A percentile compares a stretch with the other conserved stretches of the same genome.
These are phyloP conservation scores for Mortierella sp. DNA, from an alignment of 371 early-diverging fungal species.

Conservation along the genomic window DNA sequence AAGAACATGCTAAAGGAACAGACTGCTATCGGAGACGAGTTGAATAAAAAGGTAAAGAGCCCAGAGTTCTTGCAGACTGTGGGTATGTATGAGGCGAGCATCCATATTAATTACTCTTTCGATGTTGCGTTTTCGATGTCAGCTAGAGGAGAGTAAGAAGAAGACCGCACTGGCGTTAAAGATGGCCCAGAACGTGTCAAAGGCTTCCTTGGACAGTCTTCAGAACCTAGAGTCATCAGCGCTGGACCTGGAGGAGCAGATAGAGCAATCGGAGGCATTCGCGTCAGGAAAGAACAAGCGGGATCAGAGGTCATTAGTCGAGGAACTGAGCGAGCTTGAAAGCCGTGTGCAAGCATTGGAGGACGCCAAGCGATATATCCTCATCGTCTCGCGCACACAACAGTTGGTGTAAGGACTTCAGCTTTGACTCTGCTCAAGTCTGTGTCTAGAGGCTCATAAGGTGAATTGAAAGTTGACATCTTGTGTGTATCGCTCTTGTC, in stretches of 20 bases:
- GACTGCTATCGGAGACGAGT: constrained; percentile 7
- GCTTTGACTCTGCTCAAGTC: neutral
- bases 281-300: constrained; percentile 37
- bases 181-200: constrained; percentile 33
- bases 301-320: constrained; percentile 44
- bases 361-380: constrained; percentile 48
- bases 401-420: constrained; percentile 33
- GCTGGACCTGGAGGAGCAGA: constrained; percentile 47
- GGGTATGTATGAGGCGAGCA: neutral
- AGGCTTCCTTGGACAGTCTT: constrained; percentile 22
- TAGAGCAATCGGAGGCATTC: constrained; percentile 45
- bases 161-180: constrained; percentile 27
- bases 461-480: neutral
- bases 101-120: neutral
- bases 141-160: constrained; percentile 47
- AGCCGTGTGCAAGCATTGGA: constrained; percentile 45
- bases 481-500: neutral
- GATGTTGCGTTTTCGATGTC: neutral
- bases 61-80: no score
- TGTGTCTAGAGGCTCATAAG: neutral
- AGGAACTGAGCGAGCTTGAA: constrained; percentile 42
- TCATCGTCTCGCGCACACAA: constrained; percentile 35
- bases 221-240: constrained; percentile 39
- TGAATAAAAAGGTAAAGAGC: constrained; percentile 31
- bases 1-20: constrained; percentile 32